A percentile compares a stretch with the other conserved stretches of the same genome.
These are phyloP conservation scores for Gossypium australe DNA, from an alignment of 345 rosid species.

Conservation along the genomic window DNA sequence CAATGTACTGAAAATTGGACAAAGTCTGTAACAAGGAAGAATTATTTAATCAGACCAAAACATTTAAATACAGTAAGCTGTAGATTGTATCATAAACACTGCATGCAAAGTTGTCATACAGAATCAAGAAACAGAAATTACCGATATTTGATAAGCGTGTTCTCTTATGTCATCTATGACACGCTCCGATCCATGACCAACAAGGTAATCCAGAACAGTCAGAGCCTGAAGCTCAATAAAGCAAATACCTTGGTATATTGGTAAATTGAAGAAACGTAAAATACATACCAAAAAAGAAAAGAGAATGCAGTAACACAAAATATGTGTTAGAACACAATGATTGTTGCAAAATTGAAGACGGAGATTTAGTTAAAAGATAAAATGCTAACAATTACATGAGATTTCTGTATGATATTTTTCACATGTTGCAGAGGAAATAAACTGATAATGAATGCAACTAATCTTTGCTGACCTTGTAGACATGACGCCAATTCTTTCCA, in stretches of 20 bases:
- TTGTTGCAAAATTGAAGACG: not conserved
- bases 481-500: constrained; percentile 98
- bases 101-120: not conserved
- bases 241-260: constrained; percentile 19
- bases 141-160: constrained; percentile 87
- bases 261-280: constrained; percentile 3
- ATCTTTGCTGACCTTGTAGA: constrained; percentile 59
- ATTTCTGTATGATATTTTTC: not conserved
- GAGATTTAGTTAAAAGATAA: not conserved
- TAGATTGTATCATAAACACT: not conserved
- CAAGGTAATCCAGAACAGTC: constrained; percentile 85
- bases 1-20: constrained; percentile 86
- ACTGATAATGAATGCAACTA: constrained; percentile 1
- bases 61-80: not conserved
- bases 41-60: constrained; percentile 10
- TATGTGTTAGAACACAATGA: not conserved
- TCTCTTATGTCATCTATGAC: constrained; percentile 84
- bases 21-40: constrained; percentile 51
- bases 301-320: not conserved
- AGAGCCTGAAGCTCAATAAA: constrained; percentile 55
- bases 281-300: not conserved
- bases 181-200: constrained; percentile 88
- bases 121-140: constrained; percentile 24
- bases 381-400: not conserved
- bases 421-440: not conserved